These are phyloP conservation scores for Solanum gracilifrons DNA, from an alignment of 257 asterid species.

Conservation along the genomic window DNA sequence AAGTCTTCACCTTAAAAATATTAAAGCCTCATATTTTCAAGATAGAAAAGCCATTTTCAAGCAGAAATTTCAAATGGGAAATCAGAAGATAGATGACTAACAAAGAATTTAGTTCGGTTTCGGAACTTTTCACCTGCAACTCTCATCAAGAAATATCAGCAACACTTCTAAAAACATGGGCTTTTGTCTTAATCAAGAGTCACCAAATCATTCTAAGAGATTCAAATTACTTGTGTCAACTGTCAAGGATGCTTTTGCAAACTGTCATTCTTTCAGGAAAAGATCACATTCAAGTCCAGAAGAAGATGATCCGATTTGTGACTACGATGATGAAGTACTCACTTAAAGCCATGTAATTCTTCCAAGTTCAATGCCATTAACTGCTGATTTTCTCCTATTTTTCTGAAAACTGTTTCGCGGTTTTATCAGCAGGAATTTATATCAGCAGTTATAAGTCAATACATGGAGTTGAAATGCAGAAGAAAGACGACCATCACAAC, in stretches of 20 bases:
- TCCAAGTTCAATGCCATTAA: background rate
- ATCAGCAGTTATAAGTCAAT: conserved; percentile 55
- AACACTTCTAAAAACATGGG: conserved; percentile 17
- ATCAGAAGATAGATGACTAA: background rate
- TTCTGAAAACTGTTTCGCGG: background rate
- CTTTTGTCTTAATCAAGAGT: conserved; percentile 29
- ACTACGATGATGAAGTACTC: conserved; percentile 40
- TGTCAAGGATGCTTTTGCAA: conserved; percentile 37
- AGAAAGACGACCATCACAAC: conserved; percentile 17
- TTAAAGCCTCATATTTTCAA: background rate
- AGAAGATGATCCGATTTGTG: conserved; percentile 21
- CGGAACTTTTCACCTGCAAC: background rate
- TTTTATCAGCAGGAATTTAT: conserved; percentile 42
- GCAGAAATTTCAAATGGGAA: background rate
- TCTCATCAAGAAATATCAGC: background rate
- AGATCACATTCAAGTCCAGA: conserved; percentile 16
- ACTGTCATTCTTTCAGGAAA: conserved; percentile 28
- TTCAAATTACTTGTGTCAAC: conserved; percentile 44
- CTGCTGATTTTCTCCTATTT: background rate
- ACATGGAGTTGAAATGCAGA: conserved; percentile 55
- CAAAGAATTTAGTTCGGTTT: background rate
- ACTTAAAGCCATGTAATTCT: background rate
- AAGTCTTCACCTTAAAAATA: background rate
- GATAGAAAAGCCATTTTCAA: background rate
- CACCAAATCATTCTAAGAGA: conserved; percentile 29